phyloP scores from a whole-genome alignment of 768 basidiomycete species.

The Leccinum subgranulosum region DNA sequence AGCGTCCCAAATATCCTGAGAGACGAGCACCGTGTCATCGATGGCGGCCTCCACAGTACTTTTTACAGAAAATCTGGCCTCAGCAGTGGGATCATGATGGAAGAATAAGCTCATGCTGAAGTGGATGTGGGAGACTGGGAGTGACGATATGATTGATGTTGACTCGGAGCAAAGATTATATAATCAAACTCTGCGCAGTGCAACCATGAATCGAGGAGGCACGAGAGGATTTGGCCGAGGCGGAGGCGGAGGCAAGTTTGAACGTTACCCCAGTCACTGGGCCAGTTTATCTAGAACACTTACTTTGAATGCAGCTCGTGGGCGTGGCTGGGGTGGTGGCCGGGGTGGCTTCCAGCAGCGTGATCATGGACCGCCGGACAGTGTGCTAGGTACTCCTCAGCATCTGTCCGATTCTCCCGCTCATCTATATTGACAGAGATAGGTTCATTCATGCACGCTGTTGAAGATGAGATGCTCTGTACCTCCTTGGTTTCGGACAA shows the following conservation, averaged over 20 bases:
- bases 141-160: background rate
- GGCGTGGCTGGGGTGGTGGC: slow-evolving; percentile 65
- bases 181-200: slow-evolving; percentile 12
- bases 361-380: slow-evolving; percentile 76
- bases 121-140: background rate
- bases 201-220: slow-evolving; percentile 51
- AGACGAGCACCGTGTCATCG: slow-evolving; percentile 30
- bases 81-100: slow-evolving; percentile 18
- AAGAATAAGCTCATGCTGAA: slow-evolving; percentile 38
- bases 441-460: slow-evolving; percentile 89
- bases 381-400: slow-evolving; percentile 56
- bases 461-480: slow-evolving; percentile 99
- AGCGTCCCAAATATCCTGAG: slow-evolving; percentile 31
- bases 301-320: slow-evolving; percentile 41
- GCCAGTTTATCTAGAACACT: background rate
- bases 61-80: slow-evolving; percentile 30
- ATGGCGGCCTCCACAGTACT: slow-evolving; percentile 1
- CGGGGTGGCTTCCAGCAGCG: slow-evolving; percentile 70
- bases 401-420: background rate
- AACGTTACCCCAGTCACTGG: background rate
- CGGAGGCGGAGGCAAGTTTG: slow-evolving; percentile 48
- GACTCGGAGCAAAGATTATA: slow-evolving; percentile 12
- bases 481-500: slow-evolving; percentile 79
- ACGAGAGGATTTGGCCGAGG: slow-evolving; percentile 55
- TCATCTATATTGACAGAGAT: slow-evolving; percentile 58